Percentiles rank a stretch among this genome's conserved stretches.
Evolutionary conservation across 441 rosid species (phyloP).

Genomic region (Erysimum cheiri): DNA sequence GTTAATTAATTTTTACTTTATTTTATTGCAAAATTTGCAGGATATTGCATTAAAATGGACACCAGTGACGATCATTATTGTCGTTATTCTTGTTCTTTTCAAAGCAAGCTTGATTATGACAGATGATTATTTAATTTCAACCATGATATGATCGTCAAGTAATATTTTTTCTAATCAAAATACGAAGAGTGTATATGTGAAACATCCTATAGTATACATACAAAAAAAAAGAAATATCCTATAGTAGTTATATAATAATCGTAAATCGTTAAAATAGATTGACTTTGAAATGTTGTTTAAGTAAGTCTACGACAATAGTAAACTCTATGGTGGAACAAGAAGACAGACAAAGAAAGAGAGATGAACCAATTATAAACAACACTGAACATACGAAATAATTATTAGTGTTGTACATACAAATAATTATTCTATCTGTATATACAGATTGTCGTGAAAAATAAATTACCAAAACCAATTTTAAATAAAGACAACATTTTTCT

Average conservation of each 20-base stretch:
- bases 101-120: conserved; percentile 48
- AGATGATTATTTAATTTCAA: conserved; percentile 50
- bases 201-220: not conserved
- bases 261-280: conserved; percentile 16
- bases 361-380: conserved; percentile 23
- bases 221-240: not conserved
- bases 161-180: not conserved
- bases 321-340: conserved; percentile 29
- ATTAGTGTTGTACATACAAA: conserved; percentile 2
- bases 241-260: not conserved
- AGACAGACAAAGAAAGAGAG: conserved; percentile 19
- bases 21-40: conserved; percentile 38
- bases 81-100: conserved; percentile 49
- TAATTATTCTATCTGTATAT: conserved; percentile 26
- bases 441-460: conserved; percentile 32
- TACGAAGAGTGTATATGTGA: conserved; percentile 13
- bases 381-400: conserved; percentile 16
- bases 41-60: conserved; percentile 64
- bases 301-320: conserved; percentile 38
- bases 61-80: conserved; percentile 49
- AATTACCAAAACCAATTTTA: conserved; percentile 5
- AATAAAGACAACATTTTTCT: conserved; percentile 8
- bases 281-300: conserved; percentile 27
- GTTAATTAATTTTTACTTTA: not conserved
- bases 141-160: conserved; percentile 28